Base-by-base conservation (phyloP, 495 filamentous ascomycete genomes). In the Saxispiralis lemnorum region DNA sequence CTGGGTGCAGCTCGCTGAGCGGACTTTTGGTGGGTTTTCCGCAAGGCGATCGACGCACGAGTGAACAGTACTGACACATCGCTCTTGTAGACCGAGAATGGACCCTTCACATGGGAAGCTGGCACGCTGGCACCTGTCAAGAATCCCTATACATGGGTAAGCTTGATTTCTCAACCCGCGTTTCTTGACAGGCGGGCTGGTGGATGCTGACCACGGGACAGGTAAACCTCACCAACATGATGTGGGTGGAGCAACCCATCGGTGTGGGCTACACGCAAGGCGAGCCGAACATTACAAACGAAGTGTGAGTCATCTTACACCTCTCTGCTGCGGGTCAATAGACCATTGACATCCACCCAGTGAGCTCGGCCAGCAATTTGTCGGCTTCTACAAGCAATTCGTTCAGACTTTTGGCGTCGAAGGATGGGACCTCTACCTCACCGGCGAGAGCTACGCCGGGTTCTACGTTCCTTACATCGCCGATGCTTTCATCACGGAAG, bases 171-270 rank as follows among this genome's bases (percentile, higher is more conserved):
- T n/a, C n/a, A n/a, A n/a, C n/a, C n/a, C n/a, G n/a, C 39, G 31
- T n/a, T 18, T 45, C 14, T 38, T 31, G 24, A 34, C 39, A 14
- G 55, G 56, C 55, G 11, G 55, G 51, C 53, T 69, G 66, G 12
- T 85, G 78, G 78, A 66, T 28, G 9, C 24, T 28, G 24, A 28
- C 9, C 4, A 28, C 9, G 4, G 24, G 24, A 28, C 24, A 28
- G 24, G 24, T 69, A 14, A 83, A 81, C 33, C 60, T 89, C 38
- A 83, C 81, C 35, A 86, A 86, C 51, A 64, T 84, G 49, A 65
- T 86, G 34, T 86, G 73, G 60, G 59, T 83, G 20, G 79, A 84
- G 38, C 81, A 87, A 51, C 83, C 83, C 0, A 73, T 83, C 10
- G 79, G 82, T 32, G 81, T 80, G 11, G 83, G 82, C 12, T 81